Percentiles rank a stretch among this genome's conserved stretches.
These are phyloP conservation scores for Salvia rosmarinus DNA, from an alignment of 257 asterid genomes.

Conservation along the genomic window DNA sequence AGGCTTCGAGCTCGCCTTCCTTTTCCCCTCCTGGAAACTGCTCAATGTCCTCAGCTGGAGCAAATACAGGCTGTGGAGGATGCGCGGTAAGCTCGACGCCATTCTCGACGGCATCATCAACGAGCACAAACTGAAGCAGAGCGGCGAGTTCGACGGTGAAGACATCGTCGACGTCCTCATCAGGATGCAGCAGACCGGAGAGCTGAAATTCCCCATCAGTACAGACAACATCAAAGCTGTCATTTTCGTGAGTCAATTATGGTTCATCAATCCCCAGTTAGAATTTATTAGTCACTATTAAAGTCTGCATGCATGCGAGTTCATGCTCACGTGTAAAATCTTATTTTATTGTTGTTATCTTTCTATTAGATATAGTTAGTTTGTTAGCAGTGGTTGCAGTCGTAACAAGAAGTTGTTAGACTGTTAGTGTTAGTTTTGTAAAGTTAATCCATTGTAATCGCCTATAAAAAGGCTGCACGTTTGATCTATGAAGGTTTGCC, in stretches of 20 bases:
- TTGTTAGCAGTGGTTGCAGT: too few species aligned
- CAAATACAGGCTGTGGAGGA: conserved; percentile 14
- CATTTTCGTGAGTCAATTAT: conserved; percentile 30
- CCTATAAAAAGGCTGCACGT: too few species aligned
- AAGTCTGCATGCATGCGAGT: too few species aligned
- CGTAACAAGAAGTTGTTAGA: too few species aligned
- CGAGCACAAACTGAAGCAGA: conserved; percentile 33
- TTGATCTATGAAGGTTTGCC: too few species aligned
- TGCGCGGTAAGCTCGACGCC: conserved; percentile 26
- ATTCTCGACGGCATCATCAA: conserved; percentile 37
- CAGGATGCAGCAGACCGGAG: conserved; percentile 35
- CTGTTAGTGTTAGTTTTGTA: too few species aligned
- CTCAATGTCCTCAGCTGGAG: conserved; percentile 22
- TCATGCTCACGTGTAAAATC: too few species aligned
- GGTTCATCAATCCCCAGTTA: too few species aligned
- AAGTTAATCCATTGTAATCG: too few species aligned
- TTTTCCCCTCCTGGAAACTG: conserved; percentile 41
- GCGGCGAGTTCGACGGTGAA: conserved; percentile 36
- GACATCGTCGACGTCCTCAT: conserved; percentile 40
- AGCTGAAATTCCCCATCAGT: conserved; percentile 10
- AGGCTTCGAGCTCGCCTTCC: conserved; percentile 36
- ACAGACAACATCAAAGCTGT: conserved; percentile 35
- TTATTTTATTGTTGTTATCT: too few species aligned
- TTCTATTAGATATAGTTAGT: too few species aligned
- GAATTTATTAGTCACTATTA: too few species aligned